phyloP scores from a whole-genome alignment of 495 filamentous ascomycete species.

The Staphylotrichum tortipilum region DNA sequence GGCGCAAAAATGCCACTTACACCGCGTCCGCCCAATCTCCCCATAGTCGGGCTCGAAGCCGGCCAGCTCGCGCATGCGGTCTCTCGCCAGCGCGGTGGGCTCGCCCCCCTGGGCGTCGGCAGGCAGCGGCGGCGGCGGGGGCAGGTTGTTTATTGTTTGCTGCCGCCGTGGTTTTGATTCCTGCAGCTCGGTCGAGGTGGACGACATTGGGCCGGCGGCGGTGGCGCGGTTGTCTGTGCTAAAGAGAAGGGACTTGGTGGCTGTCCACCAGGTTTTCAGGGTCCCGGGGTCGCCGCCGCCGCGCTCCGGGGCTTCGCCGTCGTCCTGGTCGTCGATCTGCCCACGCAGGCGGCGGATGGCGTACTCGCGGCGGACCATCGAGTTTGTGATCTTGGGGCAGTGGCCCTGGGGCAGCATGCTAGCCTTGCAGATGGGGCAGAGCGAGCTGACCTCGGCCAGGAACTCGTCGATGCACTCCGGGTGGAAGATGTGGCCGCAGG shows the following conservation, averaged over 20 bases:
- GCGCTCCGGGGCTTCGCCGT: neutral
- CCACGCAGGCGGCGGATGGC: slow-evolving; percentile 39
- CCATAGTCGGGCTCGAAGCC: slow-evolving; percentile 19
- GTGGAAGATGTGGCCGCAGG: slow-evolving; percentile 87
- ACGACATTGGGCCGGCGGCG: neutral
- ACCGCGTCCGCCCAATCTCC: slow-evolving; percentile 6
- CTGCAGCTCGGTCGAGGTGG: slow-evolving; percentile 9
- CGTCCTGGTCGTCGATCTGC: slow-evolving; percentile 15
- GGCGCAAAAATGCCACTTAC: slow-evolving; percentile 9
- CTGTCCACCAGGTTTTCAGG: slow-evolving; percentile 9
- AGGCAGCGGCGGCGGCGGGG: neutral
- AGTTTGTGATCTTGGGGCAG: slow-evolving; percentile 68
- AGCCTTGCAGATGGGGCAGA: slow-evolving; percentile 84
- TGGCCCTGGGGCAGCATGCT: slow-evolving; percentile 59
- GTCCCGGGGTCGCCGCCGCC: neutral
- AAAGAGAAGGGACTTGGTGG: slow-evolving; percentile 12
- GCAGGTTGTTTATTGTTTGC: neutral
- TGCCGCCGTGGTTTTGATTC: neutral
- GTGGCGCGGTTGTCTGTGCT: too few relatives aligned
- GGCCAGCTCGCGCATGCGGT: slow-evolving; percentile 28
- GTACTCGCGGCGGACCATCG: slow-evolving; percentile 69
- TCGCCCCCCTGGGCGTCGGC: neutral
- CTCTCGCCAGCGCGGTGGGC: slow-evolving; percentile 12
- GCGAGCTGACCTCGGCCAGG: slow-evolving; percentile 57
- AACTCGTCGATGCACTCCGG: slow-evolving; percentile 80